Evolutionary conservation across 257 asterid genomes (phyloP).

Genomic region (Apocynum venetum): DNA sequence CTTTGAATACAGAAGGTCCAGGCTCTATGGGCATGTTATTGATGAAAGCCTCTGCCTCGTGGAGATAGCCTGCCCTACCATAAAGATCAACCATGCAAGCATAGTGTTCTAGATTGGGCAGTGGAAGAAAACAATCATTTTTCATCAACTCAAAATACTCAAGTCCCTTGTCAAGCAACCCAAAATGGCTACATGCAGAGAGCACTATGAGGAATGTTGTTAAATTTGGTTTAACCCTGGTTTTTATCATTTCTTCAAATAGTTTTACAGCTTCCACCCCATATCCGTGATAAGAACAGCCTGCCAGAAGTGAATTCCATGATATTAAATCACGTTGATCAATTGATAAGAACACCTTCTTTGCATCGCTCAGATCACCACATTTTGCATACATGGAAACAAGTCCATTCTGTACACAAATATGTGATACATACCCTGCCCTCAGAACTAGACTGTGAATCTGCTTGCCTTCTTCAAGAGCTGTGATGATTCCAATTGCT

Average conservation of each 20-base stretch:
- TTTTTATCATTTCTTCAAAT: conserved; percentile 52
- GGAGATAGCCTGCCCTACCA: conserved; percentile 54
- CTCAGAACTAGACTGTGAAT: conserved; percentile 44
- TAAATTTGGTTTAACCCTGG: conserved; percentile 38
- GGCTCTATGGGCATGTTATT: conserved; percentile 44
- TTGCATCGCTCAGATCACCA: conserved; percentile 43
- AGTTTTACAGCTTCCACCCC: conserved; percentile 41
- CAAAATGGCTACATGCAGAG: conserved; percentile 62
- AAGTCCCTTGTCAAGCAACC: conserved; percentile 49
- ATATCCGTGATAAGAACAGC: conserved; percentile 53
- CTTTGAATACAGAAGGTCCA: conserved; percentile 47
- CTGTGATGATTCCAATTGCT: conserved; percentile 47
- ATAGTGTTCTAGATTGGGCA: conserved; percentile 49
- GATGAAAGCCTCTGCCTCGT: conserved; percentile 54
- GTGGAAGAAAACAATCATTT: conserved; percentile 28
- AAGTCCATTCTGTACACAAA: conserved; percentile 44
- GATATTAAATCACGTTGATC: conserved; percentile 48
- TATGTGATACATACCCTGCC: conserved; percentile 29
- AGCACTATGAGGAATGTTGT: conserved; percentile 54
- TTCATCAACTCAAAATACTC: conserved; percentile 52
- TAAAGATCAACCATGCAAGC: conserved; percentile 63
- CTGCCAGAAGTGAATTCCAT: conserved; percentile 58
- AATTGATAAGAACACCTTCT: conserved; percentile 45
- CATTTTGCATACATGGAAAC: conserved; percentile 71
- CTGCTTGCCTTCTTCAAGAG: conserved; percentile 50